Percentiles rank a stretch among this genome's conserved stretches.
Evolutionary conservation across 768 basidiomycete species (phyloP).

Genomic region (Filobasidium floriforme): DNA sequence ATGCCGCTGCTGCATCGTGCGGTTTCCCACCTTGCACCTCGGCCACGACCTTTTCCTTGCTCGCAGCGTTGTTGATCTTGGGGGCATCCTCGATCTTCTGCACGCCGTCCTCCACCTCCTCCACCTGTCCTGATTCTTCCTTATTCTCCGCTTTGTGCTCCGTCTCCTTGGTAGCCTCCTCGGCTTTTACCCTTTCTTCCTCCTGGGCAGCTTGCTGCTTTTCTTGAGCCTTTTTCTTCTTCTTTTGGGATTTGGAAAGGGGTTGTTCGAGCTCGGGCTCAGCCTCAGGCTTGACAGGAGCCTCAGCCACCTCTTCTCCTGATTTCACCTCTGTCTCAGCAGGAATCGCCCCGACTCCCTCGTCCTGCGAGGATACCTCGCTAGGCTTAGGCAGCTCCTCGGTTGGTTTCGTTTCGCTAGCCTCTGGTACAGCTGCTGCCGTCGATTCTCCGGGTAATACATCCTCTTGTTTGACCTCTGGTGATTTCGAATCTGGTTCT

Average conservation of each 20-base stretch:
- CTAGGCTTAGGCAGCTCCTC: not conserved
- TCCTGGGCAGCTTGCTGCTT: not conserved
- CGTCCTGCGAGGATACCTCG: not conserved
- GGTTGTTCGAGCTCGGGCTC: conserved; percentile 15
- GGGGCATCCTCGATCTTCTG: conserved; percentile 2
- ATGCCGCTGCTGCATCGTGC: not conserved
- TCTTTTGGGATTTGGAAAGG: conserved; percentile 15
- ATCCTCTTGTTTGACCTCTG: no score
- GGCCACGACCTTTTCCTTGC: conserved; percentile 4
- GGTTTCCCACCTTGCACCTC: conserved; percentile 9
- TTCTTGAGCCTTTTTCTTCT: conserved; percentile 20
- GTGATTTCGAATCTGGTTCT: not conserved
- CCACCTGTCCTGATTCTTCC: not conserved
- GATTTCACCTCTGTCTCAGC: not conserved
- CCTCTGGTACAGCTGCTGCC: not conserved
- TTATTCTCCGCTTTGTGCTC: conserved; percentile 12
- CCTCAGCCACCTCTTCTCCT: not conserved
- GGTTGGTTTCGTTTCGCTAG: not conserved
- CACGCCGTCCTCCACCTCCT: not conserved
- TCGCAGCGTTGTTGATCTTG: no score
- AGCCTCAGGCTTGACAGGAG: not conserved
- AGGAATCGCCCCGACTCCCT: not conserved
- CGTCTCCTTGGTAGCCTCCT: not conserved
- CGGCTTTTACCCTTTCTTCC: not conserved
- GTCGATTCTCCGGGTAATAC: not conserved